Evolutionary conservation across 129 eudicot species (phyloP), one percentile per base, ranked within the genome.

Genomic region (Flaveria sonorensis): DNA sequence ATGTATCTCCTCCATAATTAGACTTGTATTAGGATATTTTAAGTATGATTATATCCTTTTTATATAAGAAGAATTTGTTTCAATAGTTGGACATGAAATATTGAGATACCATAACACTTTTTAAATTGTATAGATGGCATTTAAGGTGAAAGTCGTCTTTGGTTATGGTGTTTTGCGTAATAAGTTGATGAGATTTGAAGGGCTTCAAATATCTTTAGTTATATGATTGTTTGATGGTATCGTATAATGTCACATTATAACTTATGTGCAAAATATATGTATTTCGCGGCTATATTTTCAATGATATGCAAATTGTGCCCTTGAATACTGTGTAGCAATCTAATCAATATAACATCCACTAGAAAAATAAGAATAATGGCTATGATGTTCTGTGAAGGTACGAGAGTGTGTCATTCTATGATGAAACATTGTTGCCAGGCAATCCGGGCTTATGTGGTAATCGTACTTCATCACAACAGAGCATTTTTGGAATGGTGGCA

Each of bases 391-490:
- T 66, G 21, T 73, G 59, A n/a, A 89, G 94, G 94, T 89, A 89
- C 26, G 94, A 89, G 81, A 90, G 96, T 82, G 84, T 47, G 70
- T 70, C 69, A 68, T 86, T 90, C 87, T 82, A 71, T 32, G 85
- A 84, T 40, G 82, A 90, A 56, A 77, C 89, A 28, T 9, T 46
- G 21, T 59, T 51, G 68, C 89, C 89, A 0, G 91, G 92, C 8
- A 90, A 88, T 60, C 59, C 57, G 10, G 88, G 89, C 42, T 21
- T 86, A 64, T 90, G 93, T 69, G 85, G 96, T 18, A 88, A 88
- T 57, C 76, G 73, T 11, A 88, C 92, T 2, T 88, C 87, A 30
- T 65, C 90, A 47, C 82, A 51, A 66, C 73, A 87, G 9, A 52
- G 83, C 21, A 82, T 77, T 18, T 90, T 86, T 53, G 68, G 66